Evolutionary conservation across 306 rosid genomes (phyloP), one percentile per base, ranked within the genome.

Genomic region (Fagus crenata): DNA sequence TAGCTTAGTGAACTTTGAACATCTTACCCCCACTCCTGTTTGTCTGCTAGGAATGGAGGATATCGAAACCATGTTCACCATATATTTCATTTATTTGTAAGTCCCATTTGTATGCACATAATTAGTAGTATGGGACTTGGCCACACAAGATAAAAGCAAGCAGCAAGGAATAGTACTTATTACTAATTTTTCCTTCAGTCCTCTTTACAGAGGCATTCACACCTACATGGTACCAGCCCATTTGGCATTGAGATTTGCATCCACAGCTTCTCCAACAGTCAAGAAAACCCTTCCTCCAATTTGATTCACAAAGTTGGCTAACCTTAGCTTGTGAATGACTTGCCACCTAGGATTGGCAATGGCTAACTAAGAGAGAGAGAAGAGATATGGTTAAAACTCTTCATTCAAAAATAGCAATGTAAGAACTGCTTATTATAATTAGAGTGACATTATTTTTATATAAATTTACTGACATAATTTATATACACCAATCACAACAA

Each of bases 181-280:
- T 1, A 9, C 31, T 22, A 28, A 28, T 11, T 60, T 60, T 60
- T 8, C 67, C 37, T 64, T 64, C 28, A 14, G 69, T 35, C n/a
- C 41, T 63, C 69, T 63, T 63, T 42, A 35, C 7, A 63, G 5
- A 63, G 15, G 4, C 71, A 3, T 39, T 39, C 22, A 67, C 15
- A 28, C 14, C 41, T 7, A 9, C 37, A 67, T 17, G 32, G 3
- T 37, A 9, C 14, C 51, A 9, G 53, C 73, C 74, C 49, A 67
- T 67, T 55, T 74, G 51, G 77, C 69, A 70, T 15, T 7, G 32
- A 74, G 63, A 58, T 12, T 74, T 53, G 91, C 81, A 36, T 42
- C 84, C 86, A 91, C 80, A 46, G 98, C 98, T 89, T 91, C 98
- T 71, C 86, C 96, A 60, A 91, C 96, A 17, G 89, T 93, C 58